phyloP scores from a whole-genome alignment of 352 stramenopile genomes.

The Pythium angustatum region DNA sequence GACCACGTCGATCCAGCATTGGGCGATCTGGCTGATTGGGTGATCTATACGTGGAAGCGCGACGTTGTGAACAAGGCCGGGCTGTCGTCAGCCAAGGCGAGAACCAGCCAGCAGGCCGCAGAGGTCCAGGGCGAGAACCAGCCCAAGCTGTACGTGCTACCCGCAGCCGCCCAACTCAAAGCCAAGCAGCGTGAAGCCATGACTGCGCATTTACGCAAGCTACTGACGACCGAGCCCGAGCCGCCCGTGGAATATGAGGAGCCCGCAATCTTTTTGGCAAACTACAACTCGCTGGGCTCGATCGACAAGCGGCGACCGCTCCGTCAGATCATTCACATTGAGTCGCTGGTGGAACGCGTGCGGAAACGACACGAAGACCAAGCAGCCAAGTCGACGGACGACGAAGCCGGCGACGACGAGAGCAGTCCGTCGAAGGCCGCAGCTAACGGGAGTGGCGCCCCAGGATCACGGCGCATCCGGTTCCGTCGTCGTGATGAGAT shows the following conservation, averaged over 20 bases:
- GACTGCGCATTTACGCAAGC: conserved; percentile 27
- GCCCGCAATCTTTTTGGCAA: conserved; percentile 48
- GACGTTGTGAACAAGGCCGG: conserved; percentile 47
- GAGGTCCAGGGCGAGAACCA: conserved; percentile 36
- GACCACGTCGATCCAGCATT: conserved; percentile 44
- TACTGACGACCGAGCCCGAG: conserved; percentile 22
- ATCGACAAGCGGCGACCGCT: conserved; percentile 50
- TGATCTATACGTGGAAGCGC: conserved; percentile 60
- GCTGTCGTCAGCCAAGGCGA: conserved; percentile 39
- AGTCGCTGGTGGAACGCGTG: conserved; percentile 59
- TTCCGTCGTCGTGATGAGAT: conserved; percentile 10
- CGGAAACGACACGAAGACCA: conserved; percentile 33
- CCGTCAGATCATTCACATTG: conserved; percentile 53
- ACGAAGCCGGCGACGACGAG: conserved; percentile 5
- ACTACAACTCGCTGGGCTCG: conserved; percentile 69
- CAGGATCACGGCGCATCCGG: conserved; percentile 10
- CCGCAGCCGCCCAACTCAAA: conserved; percentile 25
- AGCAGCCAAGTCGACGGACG: conserved; percentile 24
- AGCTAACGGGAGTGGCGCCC: no score
- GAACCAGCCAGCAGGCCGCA: conserved; percentile 44
- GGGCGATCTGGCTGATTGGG: conserved; percentile 59
- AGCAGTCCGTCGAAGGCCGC: background rate
- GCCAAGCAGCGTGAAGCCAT: conserved; percentile 19
- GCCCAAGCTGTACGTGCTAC: conserved; percentile 36
- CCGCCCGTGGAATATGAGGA: conserved; percentile 28